Conservation (phyloP, 2,329 filamentous ascomycete species). For the Fusarium sp. region DNA sequence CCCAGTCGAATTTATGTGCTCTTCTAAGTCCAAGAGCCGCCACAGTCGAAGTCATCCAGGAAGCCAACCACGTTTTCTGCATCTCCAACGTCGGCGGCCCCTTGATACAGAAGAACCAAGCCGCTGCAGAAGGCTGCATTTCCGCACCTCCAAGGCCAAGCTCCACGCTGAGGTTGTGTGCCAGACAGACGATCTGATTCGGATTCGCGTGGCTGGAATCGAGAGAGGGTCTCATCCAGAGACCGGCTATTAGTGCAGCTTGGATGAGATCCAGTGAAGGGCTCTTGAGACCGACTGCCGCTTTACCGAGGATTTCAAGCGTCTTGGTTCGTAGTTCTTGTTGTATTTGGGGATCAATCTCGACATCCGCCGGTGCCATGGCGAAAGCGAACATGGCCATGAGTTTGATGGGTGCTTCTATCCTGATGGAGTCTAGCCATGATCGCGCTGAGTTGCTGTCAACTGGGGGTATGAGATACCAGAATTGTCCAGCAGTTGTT, state of each 20-base stretch:
- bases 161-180: slow-evolving; percentile 18
- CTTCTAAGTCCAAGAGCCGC: slow-evolving; percentile 5
- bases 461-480: slow-evolving; percentile 6
- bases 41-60: slow-evolving; percentile 20
- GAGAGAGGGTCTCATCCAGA: slow-evolving; percentile 20
- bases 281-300: slow-evolving; percentile 6
- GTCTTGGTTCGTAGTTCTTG: slow-evolving; percentile 10
- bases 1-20: slow-evolving; percentile 13
- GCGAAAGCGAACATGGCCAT: slow-evolving; percentile 12
- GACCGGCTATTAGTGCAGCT: slow-evolving; percentile 6
- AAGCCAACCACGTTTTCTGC: slow-evolving; percentile 19
- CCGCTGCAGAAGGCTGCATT: slow-evolving; percentile 13
- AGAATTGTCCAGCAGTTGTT: neutral
- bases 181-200: slow-evolving; percentile 2
- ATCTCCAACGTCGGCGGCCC: slow-evolving; percentile 17
- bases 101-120: slow-evolving; percentile 24
- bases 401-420: slow-evolving; percentile 6
- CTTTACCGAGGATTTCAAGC: slow-evolving; percentile 16
- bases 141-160: slow-evolving; percentile 14
- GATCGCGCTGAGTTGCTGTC: slow-evolving; percentile 1
- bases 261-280: slow-evolving; percentile 26
- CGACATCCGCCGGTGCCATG: neutral
- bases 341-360: slow-evolving; percentile 3
- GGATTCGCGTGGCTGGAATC: slow-evolving; percentile 12
- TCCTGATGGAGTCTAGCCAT: slow-evolving; percentile 9